These are phyloP conservation scores for Plasmopara viticola DNA, from an alignment of 352 stramenopile genomes.

Conservation along the genomic window DNA sequence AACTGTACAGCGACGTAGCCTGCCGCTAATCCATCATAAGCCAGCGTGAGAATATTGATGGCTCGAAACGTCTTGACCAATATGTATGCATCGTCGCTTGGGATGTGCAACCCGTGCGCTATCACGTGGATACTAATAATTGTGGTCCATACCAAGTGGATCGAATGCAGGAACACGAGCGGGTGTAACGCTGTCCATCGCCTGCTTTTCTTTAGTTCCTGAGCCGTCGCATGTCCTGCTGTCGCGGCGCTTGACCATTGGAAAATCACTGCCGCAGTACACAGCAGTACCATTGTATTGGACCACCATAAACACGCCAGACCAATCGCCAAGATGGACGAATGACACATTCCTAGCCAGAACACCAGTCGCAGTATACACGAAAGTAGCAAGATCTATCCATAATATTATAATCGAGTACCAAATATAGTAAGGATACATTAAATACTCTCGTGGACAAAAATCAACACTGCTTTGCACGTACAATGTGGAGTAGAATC, in stretches of 20 bases:
- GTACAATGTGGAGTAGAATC: conserved; percentile 52
- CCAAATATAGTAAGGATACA: conserved; percentile 11
- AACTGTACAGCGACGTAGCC: conserved; percentile 42
- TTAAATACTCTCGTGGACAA: too few species aligned
- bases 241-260: conserved; percentile 59
- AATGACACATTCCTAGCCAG: conserved; percentile 35
- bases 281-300: conserved; percentile 63
- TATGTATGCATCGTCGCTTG: conserved; percentile 7
- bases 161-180: conserved; percentile 51
- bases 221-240: conserved; percentile 38
- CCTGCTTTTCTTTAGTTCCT: conserved; percentile 43
- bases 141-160: conserved; percentile 38
- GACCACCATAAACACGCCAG: conserved; percentile 45
- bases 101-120: conserved; percentile 12
- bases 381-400: conserved; percentile 36
- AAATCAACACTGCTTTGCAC: conserved; percentile 12
- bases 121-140: conserved; percentile 34
- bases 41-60: conserved; percentile 40
- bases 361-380: conserved; percentile 38
- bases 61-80: conserved; percentile 33
- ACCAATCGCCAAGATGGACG: conserved; percentile 23
- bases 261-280: conserved; percentile 58
- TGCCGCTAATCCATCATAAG: conserved; percentile 39
- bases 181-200: conserved; percentile 43
- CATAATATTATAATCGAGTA: conserved; percentile 3